Percentiles rank a stretch among this genome's conserved stretches.
Evolutionary conservation across 768 basidiomycete species (phyloP).

Genomic region (Dacryopinax primogenitus): DNA sequence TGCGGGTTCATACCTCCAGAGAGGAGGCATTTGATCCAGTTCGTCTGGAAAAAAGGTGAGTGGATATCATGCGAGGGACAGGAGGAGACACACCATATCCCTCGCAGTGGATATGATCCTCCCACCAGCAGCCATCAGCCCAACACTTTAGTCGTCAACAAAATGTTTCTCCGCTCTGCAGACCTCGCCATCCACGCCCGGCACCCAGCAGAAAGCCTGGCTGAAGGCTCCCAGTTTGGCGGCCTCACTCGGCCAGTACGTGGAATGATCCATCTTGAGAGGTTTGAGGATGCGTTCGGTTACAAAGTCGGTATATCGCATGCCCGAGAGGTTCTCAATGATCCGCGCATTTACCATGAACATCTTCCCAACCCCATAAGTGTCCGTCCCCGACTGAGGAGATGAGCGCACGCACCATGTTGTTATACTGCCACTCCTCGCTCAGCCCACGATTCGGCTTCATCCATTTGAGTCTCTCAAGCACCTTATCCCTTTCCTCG

Average conservation of each 20-base stretch:
- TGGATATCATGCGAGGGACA: neutral
- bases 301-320: conserved; percentile 32
- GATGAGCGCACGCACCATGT: conserved; percentile 26
- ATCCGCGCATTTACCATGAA: conserved; percentile 29
- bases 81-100: conserved; percentile 32
- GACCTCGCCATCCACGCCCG: conserved; percentile 26
- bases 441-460: conserved; percentile 29
- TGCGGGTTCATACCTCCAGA: conserved; percentile 25
- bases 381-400: neutral
- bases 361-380: conserved; percentile 27
- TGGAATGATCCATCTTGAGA: conserved; percentile 33
- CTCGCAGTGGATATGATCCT: conserved; percentile 33
- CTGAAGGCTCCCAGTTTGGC: conserved; percentile 25
- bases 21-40: conserved; percentile 32
- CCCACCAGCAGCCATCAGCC: conserved; percentile 29
- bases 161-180: conserved; percentile 14
- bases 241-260: conserved; percentile 29
- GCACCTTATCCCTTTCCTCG: conserved; percentile 22
- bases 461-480: conserved; percentile 24
- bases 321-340: conserved; percentile 26
- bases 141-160: conserved; percentile 22
- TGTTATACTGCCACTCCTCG: conserved; percentile 31
- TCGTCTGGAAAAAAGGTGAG: conserved; percentile 23
- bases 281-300: conserved; percentile 32
- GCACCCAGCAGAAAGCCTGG: conserved; percentile 25